phyloP scores from a whole-genome alignment of 2,329 filamentous ascomycete genomes.

The Lachnellula willkommii region DNA sequence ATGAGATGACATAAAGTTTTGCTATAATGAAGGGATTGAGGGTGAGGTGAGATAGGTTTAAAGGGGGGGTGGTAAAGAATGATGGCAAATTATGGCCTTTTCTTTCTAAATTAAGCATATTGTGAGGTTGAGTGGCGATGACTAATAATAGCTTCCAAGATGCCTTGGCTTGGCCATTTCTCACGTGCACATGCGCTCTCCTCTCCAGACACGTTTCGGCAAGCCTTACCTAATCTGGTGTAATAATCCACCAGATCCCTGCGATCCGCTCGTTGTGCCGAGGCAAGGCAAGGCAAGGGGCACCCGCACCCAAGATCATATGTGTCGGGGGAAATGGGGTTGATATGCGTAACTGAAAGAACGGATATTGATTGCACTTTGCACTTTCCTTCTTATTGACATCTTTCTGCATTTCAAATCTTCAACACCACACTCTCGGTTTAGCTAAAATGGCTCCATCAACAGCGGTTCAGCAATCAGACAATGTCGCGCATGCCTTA shows the following conservation, averaged over 20 bases:
- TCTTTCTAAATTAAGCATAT: slow-evolving; percentile 1
- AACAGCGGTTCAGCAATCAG: slow-evolving; percentile 58
- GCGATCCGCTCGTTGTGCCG: too few species aligned
- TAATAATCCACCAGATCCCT: too few species aligned
- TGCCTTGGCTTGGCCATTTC: background rate
- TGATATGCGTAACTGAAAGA: slow-evolving; percentile 9
- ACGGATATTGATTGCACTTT: slow-evolving; percentile 6
- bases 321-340: slow-evolving; percentile 13
- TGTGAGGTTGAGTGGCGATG: background rate
- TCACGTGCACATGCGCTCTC: background rate
- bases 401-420: background rate
- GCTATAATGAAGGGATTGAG: background rate
- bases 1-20: background rate
- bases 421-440: background rate
- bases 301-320: background rate
- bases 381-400: slow-evolving; percentile 1
- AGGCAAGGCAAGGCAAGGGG: too few species aligned
- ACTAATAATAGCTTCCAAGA: background rate
- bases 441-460: slow-evolving; percentile 21
- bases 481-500: slow-evolving; percentile 94
- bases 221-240: too few species aligned
- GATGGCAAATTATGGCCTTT: slow-evolving; percentile 20
- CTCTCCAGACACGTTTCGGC: background rate
- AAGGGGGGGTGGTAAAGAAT: slow-evolving; percentile 1
- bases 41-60: background rate